These are phyloP conservation scores for Phlegmacium glaucopus DNA, from an alignment of 768 basidiomycete genomes.

Conservation along the genomic window DNA sequence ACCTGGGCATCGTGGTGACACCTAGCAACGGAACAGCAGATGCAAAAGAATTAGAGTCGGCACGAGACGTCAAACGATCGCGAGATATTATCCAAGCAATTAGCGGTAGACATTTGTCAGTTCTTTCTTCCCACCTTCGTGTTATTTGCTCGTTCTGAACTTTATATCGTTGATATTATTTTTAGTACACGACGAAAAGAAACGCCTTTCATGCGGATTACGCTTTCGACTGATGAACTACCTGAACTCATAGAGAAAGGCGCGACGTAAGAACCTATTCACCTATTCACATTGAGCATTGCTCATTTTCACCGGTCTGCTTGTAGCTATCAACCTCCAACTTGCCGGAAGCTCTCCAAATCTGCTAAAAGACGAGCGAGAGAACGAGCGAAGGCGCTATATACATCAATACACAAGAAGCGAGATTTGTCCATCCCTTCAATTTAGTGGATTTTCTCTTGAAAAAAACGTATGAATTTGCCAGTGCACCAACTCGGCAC, in stretches of 20 bases:
- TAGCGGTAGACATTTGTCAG: constrained; percentile 52
- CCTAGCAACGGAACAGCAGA: constrained; percentile 12
- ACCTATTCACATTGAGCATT: constrained; percentile 1
- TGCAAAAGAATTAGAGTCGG: constrained; percentile 22
- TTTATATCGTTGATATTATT: too few species aligned
- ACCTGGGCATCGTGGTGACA: constrained; percentile 18
- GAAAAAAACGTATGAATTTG: too few species aligned
- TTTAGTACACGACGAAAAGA: constrained; percentile 51
- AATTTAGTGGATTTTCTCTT: too few species aligned
- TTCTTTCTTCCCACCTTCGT: constrained; percentile 29
- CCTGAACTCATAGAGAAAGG: constrained; percentile 34
- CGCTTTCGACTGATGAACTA: constrained; percentile 47
- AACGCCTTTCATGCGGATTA: constrained; percentile 70
- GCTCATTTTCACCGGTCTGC: not conserved
- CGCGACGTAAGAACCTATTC: constrained; percentile 44
- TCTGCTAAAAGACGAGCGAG: constrained; percentile 54
- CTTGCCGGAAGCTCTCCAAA: constrained; percentile 50
- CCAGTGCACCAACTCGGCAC: too few species aligned
- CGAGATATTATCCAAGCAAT: constrained; percentile 41
- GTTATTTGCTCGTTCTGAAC: constrained; percentile 3
- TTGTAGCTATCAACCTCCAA: constrained; percentile 55
- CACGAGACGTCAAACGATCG: constrained; percentile 14
- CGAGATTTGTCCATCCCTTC: too few species aligned
- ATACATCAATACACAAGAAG: too few species aligned
- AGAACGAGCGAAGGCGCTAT: constrained; percentile 29